Evolutionary conservation across 2,329 filamentous ascomycete genomes (phyloP), one percentile per base, ranked within the genome.

Genomic region (Tolypocladium pustulatum): DNA sequence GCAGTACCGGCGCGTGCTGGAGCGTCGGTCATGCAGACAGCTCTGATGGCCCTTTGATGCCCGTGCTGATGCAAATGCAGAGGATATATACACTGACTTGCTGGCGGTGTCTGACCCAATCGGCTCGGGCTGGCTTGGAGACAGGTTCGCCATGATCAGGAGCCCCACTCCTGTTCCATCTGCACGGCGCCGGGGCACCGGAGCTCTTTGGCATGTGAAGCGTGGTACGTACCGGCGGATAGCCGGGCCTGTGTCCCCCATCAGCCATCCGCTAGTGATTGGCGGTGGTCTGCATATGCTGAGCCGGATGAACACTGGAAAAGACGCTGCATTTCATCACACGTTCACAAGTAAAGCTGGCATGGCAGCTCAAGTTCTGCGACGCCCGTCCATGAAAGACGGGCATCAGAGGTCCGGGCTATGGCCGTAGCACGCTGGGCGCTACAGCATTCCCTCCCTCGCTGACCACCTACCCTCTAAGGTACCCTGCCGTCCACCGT

Each of bases 161-260:
- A 65, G 65, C 61, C 67, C 66, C 63, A 66, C 63, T 63, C 57
- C 57, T 61, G 57, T 52, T 52, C 49, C 57, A 38, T 49, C 36
- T 32, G 46, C 46, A 54, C 54, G 25, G 30, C 41, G 22, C 67
- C 67, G 68, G 67, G 53, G 66, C 63, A 69, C 63, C 67, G 68
- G 68, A 70, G 64, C 56, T 64, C 58, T 54, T 55, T 68, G 64
- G 64, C 68, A 70, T 70, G 68, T 70, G 68, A 70, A 63, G 58
- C 65, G 64, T 54, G 54, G 38, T 38, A 52, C 54, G 49, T 52
- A 34, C 49, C 49, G 10, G 13, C 8, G 9, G 17, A 13, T 52
- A 52, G 49, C 49, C 49, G 49, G 49, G 7, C 27, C 49, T n/a
- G 30, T 34, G 30, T 34, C 49, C 7, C 6, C 27, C 15, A 32